Evolutionary conservation across 1,139 yeast genomes (phyloP).

Genomic region (Pichia terricola): DNA sequence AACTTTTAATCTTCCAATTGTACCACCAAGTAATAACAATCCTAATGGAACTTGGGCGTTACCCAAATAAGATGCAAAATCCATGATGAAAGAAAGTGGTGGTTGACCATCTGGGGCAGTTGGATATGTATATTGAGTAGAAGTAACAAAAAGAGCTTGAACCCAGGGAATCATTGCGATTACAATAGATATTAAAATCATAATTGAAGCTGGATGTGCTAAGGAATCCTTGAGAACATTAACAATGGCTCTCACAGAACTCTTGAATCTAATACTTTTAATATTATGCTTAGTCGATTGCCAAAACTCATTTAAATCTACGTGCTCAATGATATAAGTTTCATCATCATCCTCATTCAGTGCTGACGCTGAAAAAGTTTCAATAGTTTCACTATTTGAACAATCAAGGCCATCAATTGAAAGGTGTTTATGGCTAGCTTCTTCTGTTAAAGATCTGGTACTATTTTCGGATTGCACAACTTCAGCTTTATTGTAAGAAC

Average conservation of each 20-base stretch:
- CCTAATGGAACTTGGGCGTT: conserved; percentile 88
- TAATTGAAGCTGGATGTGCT: conserved; percentile 34
- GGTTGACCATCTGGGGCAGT: conserved; percentile 81
- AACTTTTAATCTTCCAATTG: conserved; percentile 64
- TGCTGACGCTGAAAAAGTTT: not conserved
- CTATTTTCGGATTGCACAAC: not conserved
- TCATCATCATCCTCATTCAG: conserved; percentile 8
- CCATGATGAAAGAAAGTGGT: conserved; percentile 76
- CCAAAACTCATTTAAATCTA: not conserved
- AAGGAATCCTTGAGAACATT: conserved; percentile 17
- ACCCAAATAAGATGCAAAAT: conserved; percentile 68
- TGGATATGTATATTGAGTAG: conserved; percentile 32
- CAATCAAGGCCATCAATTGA: not conserved
- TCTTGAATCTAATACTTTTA: conserved; percentile 22
- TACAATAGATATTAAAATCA: conserved; percentile 25
- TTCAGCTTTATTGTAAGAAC: not conserved
- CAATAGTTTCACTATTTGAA: conserved; percentile 7
- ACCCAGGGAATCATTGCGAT: conserved; percentile 75
- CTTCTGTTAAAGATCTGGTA: not conserved
- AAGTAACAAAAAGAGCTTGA: conserved; percentile 62
- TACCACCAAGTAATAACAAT: conserved; percentile 70
- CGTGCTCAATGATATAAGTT: not conserved
- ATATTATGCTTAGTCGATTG: not conserved
- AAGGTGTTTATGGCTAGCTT: no score
- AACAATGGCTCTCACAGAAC: conserved; percentile 59